Base-by-base conservation (phyloP, 768 basidiomycete genomes). In the Gymnopilus junonius region DNA sequence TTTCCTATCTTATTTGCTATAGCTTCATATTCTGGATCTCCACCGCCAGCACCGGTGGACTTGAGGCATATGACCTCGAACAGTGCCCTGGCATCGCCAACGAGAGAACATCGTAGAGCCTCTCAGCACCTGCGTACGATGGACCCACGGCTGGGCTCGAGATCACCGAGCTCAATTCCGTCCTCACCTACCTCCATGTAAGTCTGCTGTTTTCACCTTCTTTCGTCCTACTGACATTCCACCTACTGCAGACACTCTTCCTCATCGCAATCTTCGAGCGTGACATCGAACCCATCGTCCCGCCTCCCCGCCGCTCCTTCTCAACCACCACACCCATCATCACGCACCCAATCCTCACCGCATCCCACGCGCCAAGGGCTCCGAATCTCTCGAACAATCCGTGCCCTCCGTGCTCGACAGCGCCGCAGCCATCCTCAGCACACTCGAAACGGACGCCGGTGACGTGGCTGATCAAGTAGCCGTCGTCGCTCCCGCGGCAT, bases 261-360 rank as follows among this genome's bases (percentile, higher is more conserved):
- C 0, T 92, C 92, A 0, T 94, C 0, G 93, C 94, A 37, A 96
- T 95, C 61, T 96, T 96, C 63, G 94, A 96, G 76, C 87, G 94
- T 35, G 94, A 96, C 73, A 94, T 96, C 65, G 94, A 95, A 67
- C 89, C 89, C 55, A 75, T 76, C 69, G 78, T 74, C 68, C 79
- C 80, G 67, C 73, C 53, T 74, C 75, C 23, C 76, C 82, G 61
- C 73, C 72, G 57, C 58, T 64, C 72, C 54, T 68, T 20, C 58
- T 68, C 48, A 69, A 65, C 61, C 75, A 12, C 74, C 82, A 65
- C 73, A 71, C 59, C 58, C 71, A 71, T 57, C 75, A 55, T 71
- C 58, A 76, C 59, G 80, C 75, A 1, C 71, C 68, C 27, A 89
- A 92, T 70, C 91, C 92, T 0, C 92, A 93, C 72, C 85, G 89